Evolutionary conservation across 2,329 filamentous ascomycete genomes (phyloP), one percentile per base, ranked within the genome.

Genomic region (Periconia sp.): DNA sequence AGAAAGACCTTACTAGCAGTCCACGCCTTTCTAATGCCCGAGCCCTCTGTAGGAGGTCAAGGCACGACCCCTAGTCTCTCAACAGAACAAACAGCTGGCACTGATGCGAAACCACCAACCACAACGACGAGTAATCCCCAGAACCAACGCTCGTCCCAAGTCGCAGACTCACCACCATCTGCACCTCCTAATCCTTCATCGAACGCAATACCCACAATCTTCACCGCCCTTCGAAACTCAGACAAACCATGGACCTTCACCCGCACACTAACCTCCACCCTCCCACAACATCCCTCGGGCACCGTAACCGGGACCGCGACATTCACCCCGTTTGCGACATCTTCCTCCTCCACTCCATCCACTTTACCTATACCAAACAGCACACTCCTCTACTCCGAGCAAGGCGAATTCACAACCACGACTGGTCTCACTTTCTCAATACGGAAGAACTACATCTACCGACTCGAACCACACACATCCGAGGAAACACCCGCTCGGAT

Each of bases 361-460:
- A n/a, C n/a, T n/a, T n/a, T n/a, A n/a, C n/a, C n/a, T n/a, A n/a
- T n/a, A n/a, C n/a, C n/a, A n/a, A n/a, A n/a, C 0, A 63, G 60
- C 35, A 85, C 89, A 63, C 88, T 89, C 47, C 76, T 90, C 2
- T 90, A 90, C 65, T 72, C 85, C 45, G 86, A 89, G 62, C 80
- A 86, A 56, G 88, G 88, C 8, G 79, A 82, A 3, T 89, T 91
- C 64, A 78, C 72, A 14, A 85, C 85, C 0, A 72, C 77, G 0
- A 77, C 76, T 3, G 82, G 81, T 0, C 68, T 87, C 30, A 73
- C 74, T 1, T 86, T 90, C 69, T 76, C 73, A 7, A 85, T 85
- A 0, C 82, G 79, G n/a, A 76, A 85, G 33, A 82, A 87, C 14
- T 92, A 92, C 62, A 79, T 91, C 1, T 92, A 89, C 78, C 81